A percentile compares a stretch with the other conserved stretches of the same genome.
Evolutionary conservation across 1,284 basidiomycete genomes (phyloP).

Genomic region (Cryptococcus neoformans): DNA sequence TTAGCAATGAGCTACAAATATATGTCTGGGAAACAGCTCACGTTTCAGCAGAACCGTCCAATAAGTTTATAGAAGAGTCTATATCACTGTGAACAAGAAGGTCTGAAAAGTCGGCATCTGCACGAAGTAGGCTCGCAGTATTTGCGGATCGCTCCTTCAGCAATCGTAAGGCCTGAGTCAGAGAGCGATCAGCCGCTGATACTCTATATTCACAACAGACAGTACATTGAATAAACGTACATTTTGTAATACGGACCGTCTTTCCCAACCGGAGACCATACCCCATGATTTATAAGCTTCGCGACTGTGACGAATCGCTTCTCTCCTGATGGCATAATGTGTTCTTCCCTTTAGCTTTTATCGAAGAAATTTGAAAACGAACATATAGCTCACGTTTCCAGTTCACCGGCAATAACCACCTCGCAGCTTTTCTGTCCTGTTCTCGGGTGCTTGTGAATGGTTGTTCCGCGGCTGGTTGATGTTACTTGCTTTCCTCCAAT

Average conservation of each 20-base stretch:
- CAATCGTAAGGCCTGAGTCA: slow-evolving; percentile 10
- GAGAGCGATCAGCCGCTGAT: too few species aligned
- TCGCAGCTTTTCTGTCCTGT: slow-evolving; percentile 15
- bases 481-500: slow-evolving; percentile 13
- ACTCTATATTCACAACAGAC: too few species aligned
- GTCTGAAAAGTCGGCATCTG: slow-evolving; percentile 19
- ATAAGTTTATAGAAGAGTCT: slow-evolving; percentile 12
- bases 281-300: slow-evolving; percentile 20
- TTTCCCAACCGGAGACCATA: slow-evolving; percentile 17
- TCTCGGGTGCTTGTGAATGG: slow-evolving; percentile 11
- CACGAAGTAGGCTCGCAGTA: slow-evolving; percentile 9
- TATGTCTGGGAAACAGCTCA: slow-evolving; percentile 3
- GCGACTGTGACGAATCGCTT: background rate
- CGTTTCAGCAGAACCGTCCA: slow-evolving; percentile 24
- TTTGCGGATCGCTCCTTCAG: slow-evolving; percentile 17
- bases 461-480: slow-evolving; percentile 9
- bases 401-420: slow-evolving; percentile 20
- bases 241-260: slow-evolving; percentile 18
- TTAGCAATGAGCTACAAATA: background rate
- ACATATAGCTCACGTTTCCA: slow-evolving; percentile 19
- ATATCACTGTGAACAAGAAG: slow-evolving; percentile 14
- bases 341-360: too few species aligned
- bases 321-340: too few species aligned
- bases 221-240: slow-evolving; percentile 3
- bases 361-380: too few species aligned